phyloP scores from a whole-genome alignment of 805 yeast species.

The Nakazawaea ernobii region DNA sequence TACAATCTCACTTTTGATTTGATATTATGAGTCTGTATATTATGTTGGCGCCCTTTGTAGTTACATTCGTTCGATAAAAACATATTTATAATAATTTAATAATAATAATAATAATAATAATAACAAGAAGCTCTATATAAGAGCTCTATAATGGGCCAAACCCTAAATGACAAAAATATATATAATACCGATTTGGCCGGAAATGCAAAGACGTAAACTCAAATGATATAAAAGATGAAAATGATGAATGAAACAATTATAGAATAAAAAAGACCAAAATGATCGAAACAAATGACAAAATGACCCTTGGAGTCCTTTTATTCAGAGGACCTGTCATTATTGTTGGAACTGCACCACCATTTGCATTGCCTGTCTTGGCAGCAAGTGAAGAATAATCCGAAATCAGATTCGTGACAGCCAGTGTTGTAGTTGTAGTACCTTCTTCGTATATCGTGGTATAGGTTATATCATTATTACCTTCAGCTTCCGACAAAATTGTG shows the following conservation, averaged over 20 bases:
- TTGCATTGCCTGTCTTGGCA: neutral
- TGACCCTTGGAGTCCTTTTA: neutral
- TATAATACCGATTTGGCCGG: neutral
- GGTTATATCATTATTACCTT: neutral
- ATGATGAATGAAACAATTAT: neutral
- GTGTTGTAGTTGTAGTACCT: neutral
- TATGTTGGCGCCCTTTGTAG: no score
- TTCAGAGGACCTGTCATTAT: neutral
- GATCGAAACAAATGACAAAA: neutral
- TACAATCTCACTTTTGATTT: no score
- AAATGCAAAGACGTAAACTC: neutral
- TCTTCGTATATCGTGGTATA: neutral
- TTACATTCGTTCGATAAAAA: no score
- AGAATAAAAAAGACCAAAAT: neutral
- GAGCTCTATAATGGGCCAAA: neutral
- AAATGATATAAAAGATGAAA: neutral
- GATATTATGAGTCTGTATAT: no score
- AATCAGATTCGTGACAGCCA: neutral
- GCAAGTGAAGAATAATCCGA: neutral
- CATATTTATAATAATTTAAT: no score
- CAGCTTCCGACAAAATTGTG: neutral
- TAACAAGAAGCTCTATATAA: no score
- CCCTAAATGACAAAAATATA: neutral
- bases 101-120: no score
- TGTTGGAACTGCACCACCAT: neutral